These are phyloP conservation scores for Francoa sonchifolia DNA, from an alignment of 441 rosid genomes.

Conservation along the genomic window DNA sequence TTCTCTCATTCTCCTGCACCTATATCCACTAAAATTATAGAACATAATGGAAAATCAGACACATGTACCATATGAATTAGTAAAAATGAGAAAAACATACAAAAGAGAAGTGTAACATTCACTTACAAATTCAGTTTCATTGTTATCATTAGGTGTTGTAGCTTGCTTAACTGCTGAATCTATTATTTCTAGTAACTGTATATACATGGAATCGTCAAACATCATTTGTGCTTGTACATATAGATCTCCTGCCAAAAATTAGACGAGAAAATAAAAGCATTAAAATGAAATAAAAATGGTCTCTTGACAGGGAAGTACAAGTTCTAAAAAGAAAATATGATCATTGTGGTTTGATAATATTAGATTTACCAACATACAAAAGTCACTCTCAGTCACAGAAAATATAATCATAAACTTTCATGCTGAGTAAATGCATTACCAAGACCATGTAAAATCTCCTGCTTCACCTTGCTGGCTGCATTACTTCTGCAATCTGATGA, in stretches of 20 bases:
- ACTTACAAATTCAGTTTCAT: slow-evolving; percentile 79
- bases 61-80: background rate
- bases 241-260: slow-evolving; percentile 60
- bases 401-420: background rate
- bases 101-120: slow-evolving; percentile 1
- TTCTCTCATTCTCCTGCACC: too few relatives aligned
- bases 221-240: slow-evolving; percentile 71
- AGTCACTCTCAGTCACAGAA: too few relatives aligned
- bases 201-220: slow-evolving; percentile 79
- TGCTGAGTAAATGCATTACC: slow-evolving; percentile 34
- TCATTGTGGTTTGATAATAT: too few relatives aligned
- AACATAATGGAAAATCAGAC: too few relatives aligned
- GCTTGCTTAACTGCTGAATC: slow-evolving; percentile 61
- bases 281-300: background rate
- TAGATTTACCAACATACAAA: too few relatives aligned
- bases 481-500: slow-evolving; percentile 45
- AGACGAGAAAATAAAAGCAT: slow-evolving; percentile 13
- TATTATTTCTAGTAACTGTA: slow-evolving; percentile 62
- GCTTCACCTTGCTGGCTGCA: slow-evolving; percentile 75
- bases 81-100: background rate
- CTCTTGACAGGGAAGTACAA: slow-evolving; percentile 3
- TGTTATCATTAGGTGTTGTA: slow-evolving; percentile 35
- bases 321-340: background rate
- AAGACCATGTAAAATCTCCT: slow-evolving; percentile 82
- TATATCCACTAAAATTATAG: too few relatives aligned